Conservation (phyloP, 139 green algal genomes). For the Micractinium sp. region DNA sequence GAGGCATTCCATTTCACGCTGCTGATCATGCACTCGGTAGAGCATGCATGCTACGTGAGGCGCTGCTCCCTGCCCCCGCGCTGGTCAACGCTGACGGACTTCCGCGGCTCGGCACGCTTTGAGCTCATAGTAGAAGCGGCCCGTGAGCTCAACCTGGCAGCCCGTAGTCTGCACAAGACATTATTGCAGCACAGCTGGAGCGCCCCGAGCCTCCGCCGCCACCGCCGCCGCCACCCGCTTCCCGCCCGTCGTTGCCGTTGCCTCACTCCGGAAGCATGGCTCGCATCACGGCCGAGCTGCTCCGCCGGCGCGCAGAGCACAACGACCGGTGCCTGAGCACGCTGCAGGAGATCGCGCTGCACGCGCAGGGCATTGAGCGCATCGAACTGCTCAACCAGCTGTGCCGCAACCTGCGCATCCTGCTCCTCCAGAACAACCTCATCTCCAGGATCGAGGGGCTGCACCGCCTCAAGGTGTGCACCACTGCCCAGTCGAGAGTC, state of each 20-base stretch:
- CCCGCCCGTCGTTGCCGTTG: not conserved
- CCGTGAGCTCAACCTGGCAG: no score
- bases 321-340: conserved; percentile 87
- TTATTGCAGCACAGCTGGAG: no score
- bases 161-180: no score
- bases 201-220: not conserved
- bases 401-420: conserved; percentile 85
- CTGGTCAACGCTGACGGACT: no score
- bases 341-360: conserved; percentile 89
- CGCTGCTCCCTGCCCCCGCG: no score
- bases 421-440: conserved; percentile 94
- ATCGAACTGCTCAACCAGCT: conserved; percentile 84
- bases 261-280: conserved; percentile 45
- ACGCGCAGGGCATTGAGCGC: conserved; percentile 89
- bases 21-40: no score
- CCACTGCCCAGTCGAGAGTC: not conserved
- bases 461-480: conserved; percentile 85
- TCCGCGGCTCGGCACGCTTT: no score
- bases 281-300: conserved; percentile 61
- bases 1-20: no score
- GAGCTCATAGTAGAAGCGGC: no score
- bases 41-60: no score
- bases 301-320: conserved; percentile 84
- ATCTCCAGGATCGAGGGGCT: conserved; percentile 90
- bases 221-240: not conserved